Evolutionary conservation across 2,329 filamentous ascomycete genomes (phyloP), one percentile per base, ranked within the genome.

Genomic region (Fusarium virguliforme): DNA sequence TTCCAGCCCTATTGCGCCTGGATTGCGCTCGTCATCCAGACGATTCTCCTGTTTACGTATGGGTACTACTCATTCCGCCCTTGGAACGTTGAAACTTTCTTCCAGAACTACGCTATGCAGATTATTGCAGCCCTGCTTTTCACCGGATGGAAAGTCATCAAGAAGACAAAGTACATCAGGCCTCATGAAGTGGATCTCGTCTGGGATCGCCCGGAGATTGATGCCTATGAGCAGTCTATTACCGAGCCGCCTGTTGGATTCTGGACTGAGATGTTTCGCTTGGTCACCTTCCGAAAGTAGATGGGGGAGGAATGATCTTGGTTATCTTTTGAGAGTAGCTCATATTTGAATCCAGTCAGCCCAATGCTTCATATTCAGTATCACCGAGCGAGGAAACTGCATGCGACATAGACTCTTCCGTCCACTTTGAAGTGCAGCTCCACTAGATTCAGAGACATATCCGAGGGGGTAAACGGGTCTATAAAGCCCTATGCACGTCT

Each of bases 131-230:
- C 84, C 6, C 75, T 88, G 35, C 78, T 88, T 30, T 91, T 85
- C 75, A 60, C 85, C 18, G 82, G 82, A 68, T 92, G 88, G 88
- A 92, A 92, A 80, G 4, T 91, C 3, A 13, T 89, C 76, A 88
- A 89, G 80, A 83, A 81, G 59, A 91, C 89, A 2, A 84, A 83
- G 63, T 80, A 86, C 40, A 81, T 89, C 22, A 80, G 80, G 6
- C 80, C 88, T 0, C 75, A 82, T 5, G 85, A 91, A 71, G 83
- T 84, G 4, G 88, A 91, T 74, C 82, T 90, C 8, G 80, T 88
- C 40, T 87, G 87, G 88, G 84, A 90, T 73, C 80, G 84, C 26
- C 87, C 86, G 26, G 74, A 82, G 26, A 87, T 90, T 58, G 88
- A 90, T 68, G 82, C 82, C 0, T 89, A 89, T 68, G 87, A 89